These are phyloP conservation scores for Mycosphaerella arachidis DNA, from an alignment of 2,329 filamentous ascomycete species.

Conservation along the genomic window DNA sequence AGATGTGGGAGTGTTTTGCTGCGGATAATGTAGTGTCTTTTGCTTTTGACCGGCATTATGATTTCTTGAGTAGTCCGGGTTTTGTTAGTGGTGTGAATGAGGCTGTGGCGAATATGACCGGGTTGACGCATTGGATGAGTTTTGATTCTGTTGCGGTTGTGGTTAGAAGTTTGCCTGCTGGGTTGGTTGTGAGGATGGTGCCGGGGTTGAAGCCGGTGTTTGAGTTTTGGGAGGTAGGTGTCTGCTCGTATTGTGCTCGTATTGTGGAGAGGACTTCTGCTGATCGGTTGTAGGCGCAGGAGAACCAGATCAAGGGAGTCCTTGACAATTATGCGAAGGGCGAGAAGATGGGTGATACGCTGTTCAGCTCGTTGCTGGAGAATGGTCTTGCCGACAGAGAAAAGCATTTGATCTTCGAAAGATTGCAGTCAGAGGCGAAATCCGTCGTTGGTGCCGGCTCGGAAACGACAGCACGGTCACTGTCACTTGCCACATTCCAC, in stretches of 20 bases:
- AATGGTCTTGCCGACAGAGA: constrained; percentile 27
- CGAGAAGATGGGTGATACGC: constrained; percentile 4
- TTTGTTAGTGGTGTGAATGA: constrained; percentile 7
- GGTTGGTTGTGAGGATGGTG: neutral
- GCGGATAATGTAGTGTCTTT: constrained; percentile 10
- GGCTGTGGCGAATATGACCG: neutral
- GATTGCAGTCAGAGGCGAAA: constrained; percentile 40
- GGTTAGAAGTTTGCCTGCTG: neutral
- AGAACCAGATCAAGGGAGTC: neutral
- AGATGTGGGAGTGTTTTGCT: constrained; percentile 12
- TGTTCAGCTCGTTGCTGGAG: constrained; percentile 11
- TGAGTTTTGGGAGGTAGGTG: neutral
- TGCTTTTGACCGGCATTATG: constrained; percentile 7
- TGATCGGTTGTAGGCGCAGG: neutral
- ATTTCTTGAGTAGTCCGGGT: constrained; percentile 5
- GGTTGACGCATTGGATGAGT: neutral
- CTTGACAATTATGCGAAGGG: constrained; percentile 1
- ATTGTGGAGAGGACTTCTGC: neutral
- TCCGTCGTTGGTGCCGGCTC: constrained; percentile 45
- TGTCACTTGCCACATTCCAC: constrained; percentile 41
- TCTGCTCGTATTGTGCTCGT: neutral
- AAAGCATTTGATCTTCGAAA: constrained; percentile 28
- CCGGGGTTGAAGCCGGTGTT: neutral
- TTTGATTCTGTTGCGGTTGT: neutral
- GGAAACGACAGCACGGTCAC: constrained; percentile 42